Conservation (phyloP, 176 grass and related monocot species). For the Cocos nucifera region DNA sequence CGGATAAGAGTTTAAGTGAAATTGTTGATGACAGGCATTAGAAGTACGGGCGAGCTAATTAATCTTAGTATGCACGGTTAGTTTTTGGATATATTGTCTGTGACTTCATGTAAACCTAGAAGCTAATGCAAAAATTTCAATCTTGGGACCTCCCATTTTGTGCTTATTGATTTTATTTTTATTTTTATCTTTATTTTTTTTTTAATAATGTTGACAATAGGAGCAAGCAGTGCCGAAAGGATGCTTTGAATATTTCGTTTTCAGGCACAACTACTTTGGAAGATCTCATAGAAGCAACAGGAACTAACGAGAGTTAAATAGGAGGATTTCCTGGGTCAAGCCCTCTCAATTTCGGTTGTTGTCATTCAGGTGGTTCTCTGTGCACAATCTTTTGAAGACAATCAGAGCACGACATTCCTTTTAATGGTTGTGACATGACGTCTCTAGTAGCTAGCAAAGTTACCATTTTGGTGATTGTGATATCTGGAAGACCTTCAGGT, state of each 20-base stretch:
- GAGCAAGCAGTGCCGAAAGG: too few species aligned
- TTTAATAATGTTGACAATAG: too few species aligned
- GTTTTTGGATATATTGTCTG: too few species aligned
- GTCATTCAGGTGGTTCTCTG: slow-evolving; percentile 67
- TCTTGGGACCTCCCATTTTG: too few species aligned
- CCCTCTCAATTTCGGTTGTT: slow-evolving; percentile 53
- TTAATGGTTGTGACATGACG: slow-evolving; percentile 36
- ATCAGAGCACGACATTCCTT: slow-evolving; percentile 52
- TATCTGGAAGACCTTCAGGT: slow-evolving; percentile 67
- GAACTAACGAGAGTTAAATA: slow-evolving; percentile 48
- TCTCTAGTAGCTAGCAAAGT: slow-evolving; percentile 36
- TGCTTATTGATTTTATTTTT: too few species aligned
- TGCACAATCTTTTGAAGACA: slow-evolving; percentile 59
- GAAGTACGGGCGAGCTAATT: too few species aligned
- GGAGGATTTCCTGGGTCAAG: slow-evolving; percentile 36
- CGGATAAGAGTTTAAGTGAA: too few species aligned
- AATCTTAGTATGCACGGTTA: too few species aligned
- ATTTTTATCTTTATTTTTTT: too few species aligned
- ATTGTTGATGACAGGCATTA: too few species aligned
- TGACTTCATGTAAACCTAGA: too few species aligned
- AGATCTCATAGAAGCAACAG: slow-evolving; percentile 41
- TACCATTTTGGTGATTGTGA: slow-evolving; percentile 45
- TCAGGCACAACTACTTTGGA: slow-evolving; percentile 69
- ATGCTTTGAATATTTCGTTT: slow-evolving; percentile 4
- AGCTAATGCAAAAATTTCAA: too few species aligned